A percentile compares a stretch with the other conserved stretches of the same genome.
Evolutionary conservation across 2,329 filamentous ascomycete genomes (phyloP).

Genomic region (Dactylellina haptotyla): DNA sequence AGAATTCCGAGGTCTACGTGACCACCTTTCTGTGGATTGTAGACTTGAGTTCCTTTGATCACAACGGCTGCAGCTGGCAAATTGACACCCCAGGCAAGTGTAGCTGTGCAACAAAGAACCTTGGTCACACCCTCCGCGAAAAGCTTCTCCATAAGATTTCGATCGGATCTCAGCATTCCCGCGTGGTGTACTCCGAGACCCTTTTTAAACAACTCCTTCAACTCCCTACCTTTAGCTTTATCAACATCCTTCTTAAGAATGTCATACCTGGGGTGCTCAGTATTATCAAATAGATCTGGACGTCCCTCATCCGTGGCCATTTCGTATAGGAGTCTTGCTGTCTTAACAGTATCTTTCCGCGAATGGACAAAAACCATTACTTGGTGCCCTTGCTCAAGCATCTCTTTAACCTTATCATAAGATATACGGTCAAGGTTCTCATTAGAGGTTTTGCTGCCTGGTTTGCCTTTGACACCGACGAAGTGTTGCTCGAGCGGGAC

Average conservation of each 20-base stretch:
- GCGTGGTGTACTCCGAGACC: conserved; percentile 96
- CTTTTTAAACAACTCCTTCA: conserved; percentile 87
- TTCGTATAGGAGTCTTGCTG: conserved; percentile 84
- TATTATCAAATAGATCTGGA: conserved; percentile 83
- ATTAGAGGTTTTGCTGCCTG: conserved; percentile 79
- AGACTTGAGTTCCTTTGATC: conserved; percentile 97
- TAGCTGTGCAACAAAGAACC: conserved; percentile 97
- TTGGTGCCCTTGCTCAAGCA: conserved; percentile 92
- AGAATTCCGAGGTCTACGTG: conserved; percentile 96
- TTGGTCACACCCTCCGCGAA: conserved; percentile 93
- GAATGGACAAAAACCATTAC: conserved; percentile 99
- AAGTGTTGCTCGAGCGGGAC: conserved; percentile 98
- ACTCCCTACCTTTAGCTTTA: conserved; percentile 81
- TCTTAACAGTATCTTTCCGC: conserved; percentile 88
- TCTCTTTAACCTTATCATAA: conserved; percentile 93
- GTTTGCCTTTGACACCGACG: conserved; percentile 91
- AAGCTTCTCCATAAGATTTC: conserved; percentile 93
- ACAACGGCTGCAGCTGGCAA: conserved; percentile 94
- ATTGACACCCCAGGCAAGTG: conserved; percentile 98
- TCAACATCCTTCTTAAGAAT: conserved; percentile 85
- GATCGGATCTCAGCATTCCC: conserved; percentile 91
- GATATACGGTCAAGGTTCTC: conserved; percentile 88
- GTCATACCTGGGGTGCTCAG: conserved; percentile 79
- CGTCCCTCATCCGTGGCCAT: conserved; percentile 84
- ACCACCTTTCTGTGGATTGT: conserved; percentile 94